phyloP scores from a whole-genome alignment of 2,329 filamentous ascomycete species.

The Xylaria sp. region DNA sequence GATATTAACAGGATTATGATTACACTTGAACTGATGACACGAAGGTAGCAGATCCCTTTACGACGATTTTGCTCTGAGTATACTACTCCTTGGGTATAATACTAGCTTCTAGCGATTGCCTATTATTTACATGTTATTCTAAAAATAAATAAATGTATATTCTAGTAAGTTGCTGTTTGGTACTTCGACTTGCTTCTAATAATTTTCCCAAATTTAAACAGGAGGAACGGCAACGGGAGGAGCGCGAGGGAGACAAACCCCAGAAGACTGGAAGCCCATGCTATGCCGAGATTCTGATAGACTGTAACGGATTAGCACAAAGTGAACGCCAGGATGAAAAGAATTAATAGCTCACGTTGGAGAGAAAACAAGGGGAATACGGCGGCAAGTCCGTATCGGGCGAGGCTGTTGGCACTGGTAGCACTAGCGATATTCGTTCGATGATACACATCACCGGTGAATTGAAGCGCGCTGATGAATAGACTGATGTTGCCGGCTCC shows the following conservation, averaged over 20 bases:
- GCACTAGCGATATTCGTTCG: constrained; percentile 66
- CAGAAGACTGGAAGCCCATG: constrained; percentile 59
- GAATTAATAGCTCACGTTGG: constrained; percentile 56
- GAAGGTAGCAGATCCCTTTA: no score
- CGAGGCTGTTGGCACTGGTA: constrained; percentile 67
- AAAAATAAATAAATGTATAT: no score
- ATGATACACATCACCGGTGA: constrained; percentile 65
- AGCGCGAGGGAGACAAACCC: constrained; percentile 59
- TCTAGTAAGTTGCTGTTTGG: constrained; percentile 48
- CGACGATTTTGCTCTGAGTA: no score
- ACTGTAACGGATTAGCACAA: constrained; percentile 47
- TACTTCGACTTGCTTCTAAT: constrained; percentile 56
- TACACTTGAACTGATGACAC: no score
- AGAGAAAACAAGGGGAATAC: constrained; percentile 71
- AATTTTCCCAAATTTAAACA: constrained; percentile 60
- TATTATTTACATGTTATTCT: no score
- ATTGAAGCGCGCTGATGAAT: constrained; percentile 57
- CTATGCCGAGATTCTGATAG: constrained; percentile 56
- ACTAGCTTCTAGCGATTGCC: no score
- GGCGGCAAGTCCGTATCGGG: constrained; percentile 64
- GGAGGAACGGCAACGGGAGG: constrained; percentile 63
- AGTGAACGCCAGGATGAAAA: rapidly evolving
- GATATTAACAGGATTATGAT: no score
- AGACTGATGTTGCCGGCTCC: constrained; percentile 69
- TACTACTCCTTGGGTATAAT: no score